A percentile compares a stretch with the other conserved stretches of the same genome.
Conservation (phyloP, 108 stramenopile species). For the Epithemia pelagica region DNA sequence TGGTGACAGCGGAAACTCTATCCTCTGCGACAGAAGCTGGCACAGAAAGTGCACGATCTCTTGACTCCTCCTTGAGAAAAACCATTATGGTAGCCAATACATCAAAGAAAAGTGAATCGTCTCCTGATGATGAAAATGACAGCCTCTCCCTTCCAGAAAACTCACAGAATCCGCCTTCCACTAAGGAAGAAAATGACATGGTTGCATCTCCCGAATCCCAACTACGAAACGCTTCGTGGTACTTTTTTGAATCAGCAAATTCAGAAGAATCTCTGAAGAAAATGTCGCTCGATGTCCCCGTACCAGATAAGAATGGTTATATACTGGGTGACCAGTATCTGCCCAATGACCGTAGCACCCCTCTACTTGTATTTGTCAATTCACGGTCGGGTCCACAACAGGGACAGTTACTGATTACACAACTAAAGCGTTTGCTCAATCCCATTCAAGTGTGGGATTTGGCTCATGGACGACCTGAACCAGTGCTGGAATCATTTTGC, state of each 20-base stretch:
- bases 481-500: constrained; percentile 61
- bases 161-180: background rate
- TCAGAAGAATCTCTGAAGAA: constrained; percentile 42
- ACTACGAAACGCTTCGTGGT: background rate
- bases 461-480: constrained; percentile 71
- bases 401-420: constrained; percentile 70
- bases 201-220: background rate
- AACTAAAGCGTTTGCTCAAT: constrained; percentile 74
- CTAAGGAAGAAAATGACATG: background rate
- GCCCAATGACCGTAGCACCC: constrained; percentile 39
- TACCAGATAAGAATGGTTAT: constrained; percentile 78
- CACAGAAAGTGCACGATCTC: no score
- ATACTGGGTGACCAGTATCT: constrained; percentile 77
- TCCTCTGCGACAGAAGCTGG: background rate
- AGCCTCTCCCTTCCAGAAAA: background rate
- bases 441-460: constrained; percentile 90
- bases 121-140: background rate
- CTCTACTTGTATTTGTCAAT: constrained; percentile 87
- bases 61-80: no score
- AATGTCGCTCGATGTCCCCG: constrained; percentile 53
- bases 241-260: constrained; percentile 68
- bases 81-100: no score
- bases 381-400: constrained; percentile 78
- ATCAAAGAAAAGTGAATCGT: no score
- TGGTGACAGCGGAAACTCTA: background rate